Percentiles rank a stretch among this genome's conserved stretches.
phyloP scores from a whole-genome alignment of 441 rosid species.

The Erodium texanum region DNA sequence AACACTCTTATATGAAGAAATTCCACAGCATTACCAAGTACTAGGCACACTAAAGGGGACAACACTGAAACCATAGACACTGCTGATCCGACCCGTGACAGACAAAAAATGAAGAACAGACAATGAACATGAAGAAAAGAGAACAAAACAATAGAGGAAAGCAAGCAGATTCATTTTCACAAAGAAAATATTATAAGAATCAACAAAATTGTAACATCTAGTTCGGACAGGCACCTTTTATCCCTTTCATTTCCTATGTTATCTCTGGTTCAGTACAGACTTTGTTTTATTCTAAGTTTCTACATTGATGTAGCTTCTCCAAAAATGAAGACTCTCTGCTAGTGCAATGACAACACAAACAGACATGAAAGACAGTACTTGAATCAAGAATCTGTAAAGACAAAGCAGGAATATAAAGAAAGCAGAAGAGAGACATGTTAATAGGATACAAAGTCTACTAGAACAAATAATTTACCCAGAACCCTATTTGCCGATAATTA shows the following conservation, averaged over 20 bases:
- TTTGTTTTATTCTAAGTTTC: not conserved
- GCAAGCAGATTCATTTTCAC: not conserved
- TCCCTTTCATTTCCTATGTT: not conserved
- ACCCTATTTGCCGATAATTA: conserved; percentile 25
- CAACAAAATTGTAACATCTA: not conserved
- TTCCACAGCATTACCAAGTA: not conserved
- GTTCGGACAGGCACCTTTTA: too few species aligned
- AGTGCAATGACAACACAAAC: conserved; percentile 17
- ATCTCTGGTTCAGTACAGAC: conserved; percentile 19
- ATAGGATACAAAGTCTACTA: conserved; percentile 17
- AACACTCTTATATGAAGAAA: not conserved
- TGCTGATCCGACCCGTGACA: conserved; percentile 25
- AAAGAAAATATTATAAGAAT: too few species aligned
- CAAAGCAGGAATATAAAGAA: conserved; percentile 5
- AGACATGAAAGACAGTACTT: conserved; percentile 8
- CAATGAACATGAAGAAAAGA: not conserved
- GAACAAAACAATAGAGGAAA: not conserved
- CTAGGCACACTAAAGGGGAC: too few species aligned
- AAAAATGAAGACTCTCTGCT: not conserved
- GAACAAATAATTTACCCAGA: conserved; percentile 18
- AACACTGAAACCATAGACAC: not conserved
- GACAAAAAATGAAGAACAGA: conserved; percentile 14
- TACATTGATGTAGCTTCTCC: conserved; percentile 22
- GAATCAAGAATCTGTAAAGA: conserved; percentile 15
- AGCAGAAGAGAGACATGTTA: conserved; percentile 10